phyloP scores from a whole-genome alignment of 306 rosid species.

The Quillaja saponaria region DNA sequence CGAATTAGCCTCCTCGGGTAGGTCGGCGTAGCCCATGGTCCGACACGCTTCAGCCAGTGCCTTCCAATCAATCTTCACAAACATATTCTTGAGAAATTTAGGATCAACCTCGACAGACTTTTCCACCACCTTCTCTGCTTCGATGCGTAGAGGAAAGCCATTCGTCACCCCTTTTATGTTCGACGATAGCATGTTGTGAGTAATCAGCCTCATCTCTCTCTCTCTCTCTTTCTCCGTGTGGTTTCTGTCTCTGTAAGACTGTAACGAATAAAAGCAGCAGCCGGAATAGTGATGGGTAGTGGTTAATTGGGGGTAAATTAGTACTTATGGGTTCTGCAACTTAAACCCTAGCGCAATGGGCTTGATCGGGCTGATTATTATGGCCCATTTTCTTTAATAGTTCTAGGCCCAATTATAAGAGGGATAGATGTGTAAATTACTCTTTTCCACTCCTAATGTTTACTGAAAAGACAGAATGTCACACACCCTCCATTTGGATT shows the following conservation, averaged over 20 bases:
- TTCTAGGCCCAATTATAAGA: too few relatives aligned
- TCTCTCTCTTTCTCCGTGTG: background rate
- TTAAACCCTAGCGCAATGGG: too few relatives aligned
- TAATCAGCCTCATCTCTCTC: conserved; percentile 68
- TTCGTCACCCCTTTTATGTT: conserved; percentile 79
- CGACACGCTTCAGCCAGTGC: conserved; percentile 60
- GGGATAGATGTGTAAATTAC: too few relatives aligned
- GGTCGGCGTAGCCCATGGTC: conserved; percentile 65
- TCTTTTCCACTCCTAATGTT: too few relatives aligned
- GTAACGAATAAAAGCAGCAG: too few relatives aligned
- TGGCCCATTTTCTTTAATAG: too few relatives aligned
- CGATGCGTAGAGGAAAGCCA: conserved; percentile 81
- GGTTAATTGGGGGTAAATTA: background rate
- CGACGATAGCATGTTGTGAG: conserved; percentile 91
- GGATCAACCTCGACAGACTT: conserved; percentile 67
- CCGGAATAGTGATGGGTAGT: too few relatives aligned
- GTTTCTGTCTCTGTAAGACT: background rate
- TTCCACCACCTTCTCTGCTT: conserved; percentile 66
- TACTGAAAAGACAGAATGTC: too few relatives aligned
- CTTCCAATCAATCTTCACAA: conserved; percentile 79
- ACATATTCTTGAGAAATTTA: conserved; percentile 68
- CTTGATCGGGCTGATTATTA: too few relatives aligned
- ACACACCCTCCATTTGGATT: too few relatives aligned
- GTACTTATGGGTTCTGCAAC: too few relatives aligned
- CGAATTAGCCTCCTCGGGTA: conserved; percentile 75